These are phyloP conservation scores for Dysphania ambrosioides DNA, from an alignment of 148 eudicot genomes.

Conservation along the genomic window DNA sequence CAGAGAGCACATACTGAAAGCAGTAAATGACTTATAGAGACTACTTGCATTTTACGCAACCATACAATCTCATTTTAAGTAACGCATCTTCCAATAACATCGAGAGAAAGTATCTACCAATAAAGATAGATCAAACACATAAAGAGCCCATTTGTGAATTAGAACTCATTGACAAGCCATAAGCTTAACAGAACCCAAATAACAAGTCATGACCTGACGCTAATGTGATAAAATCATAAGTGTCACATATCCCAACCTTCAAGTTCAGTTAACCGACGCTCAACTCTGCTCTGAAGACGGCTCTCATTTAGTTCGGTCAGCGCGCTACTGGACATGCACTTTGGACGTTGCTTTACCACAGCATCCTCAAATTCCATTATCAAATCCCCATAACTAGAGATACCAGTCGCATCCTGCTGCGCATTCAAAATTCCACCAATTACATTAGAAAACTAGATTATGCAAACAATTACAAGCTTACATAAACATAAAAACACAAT, in stretches of 20 bases:
- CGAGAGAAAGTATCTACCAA: background rate
- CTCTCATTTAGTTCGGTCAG: conserved; percentile 53
- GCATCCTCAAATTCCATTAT: conserved; percentile 87
- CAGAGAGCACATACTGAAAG: background rate
- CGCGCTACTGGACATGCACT: conserved; percentile 52
- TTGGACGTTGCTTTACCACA: conserved; percentile 59
- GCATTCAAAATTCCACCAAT: background rate
- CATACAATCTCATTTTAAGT: background rate
- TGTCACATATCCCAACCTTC: conserved; percentile 53
- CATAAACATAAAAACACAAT: background rate
- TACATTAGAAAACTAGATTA: conserved; percentile 1
- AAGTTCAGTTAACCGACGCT: conserved; percentile 75
- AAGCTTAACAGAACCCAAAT: conserved; percentile 9
- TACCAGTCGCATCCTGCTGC: conserved; percentile 46
- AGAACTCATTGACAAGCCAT: background rate
- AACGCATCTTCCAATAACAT: background rate
- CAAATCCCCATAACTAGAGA: conserved; percentile 59
- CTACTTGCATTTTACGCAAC: background rate
- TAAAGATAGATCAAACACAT: background rate
- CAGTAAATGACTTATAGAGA: background rate
- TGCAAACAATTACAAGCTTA: background rate
- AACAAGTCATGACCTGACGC: conserved; percentile 1
- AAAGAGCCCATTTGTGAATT: background rate
- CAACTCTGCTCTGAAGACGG: conserved; percentile 59
- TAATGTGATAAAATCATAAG: background rate